Evolutionary conservation across 805 yeast genomes (phyloP).

Genomic region (Phaffomyces opuntiae): DNA sequence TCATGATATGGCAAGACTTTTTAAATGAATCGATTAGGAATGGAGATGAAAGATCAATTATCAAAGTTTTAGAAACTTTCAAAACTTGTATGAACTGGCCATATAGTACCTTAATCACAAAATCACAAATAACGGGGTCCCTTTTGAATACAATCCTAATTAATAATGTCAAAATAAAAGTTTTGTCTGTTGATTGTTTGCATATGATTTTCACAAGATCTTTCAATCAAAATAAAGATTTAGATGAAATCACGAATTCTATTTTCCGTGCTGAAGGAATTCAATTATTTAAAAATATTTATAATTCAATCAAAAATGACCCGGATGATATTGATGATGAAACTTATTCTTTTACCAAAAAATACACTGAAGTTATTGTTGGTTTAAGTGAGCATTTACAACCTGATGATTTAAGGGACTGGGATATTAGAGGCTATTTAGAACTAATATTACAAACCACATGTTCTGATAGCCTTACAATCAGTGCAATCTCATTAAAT

Average conservation of each 20-base stretch:
- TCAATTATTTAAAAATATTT: conserved; percentile 56
- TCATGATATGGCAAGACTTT: conserved; percentile 61
- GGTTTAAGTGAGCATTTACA: conserved; percentile 75
- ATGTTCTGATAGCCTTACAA: conserved; percentile 76
- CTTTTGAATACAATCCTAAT: conserved; percentile 54
- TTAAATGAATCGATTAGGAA: conserved; percentile 37
- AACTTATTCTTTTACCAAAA: conserved; percentile 74
- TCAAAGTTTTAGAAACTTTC: conserved; percentile 69
- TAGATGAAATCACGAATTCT: conserved; percentile 69
- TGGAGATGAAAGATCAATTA: conserved; percentile 42
- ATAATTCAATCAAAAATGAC: conserved; percentile 43
- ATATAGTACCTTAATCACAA: conserved; percentile 63
- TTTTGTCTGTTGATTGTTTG: conserved; percentile 83
- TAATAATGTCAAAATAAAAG: conserved; percentile 60
- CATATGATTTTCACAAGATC: conserved; percentile 82
- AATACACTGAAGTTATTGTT: conserved; percentile 89
- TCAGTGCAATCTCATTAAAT: conserved; percentile 83
- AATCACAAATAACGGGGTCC: conserved; percentile 57
- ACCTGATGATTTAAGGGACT: conserved; percentile 34
- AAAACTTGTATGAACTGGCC: conserved; percentile 93
- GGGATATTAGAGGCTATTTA: conserved; percentile 65
- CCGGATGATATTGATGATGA: conserved; percentile 74
- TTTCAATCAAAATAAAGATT: conserved; percentile 59
- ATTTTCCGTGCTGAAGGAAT: conserved; percentile 75
- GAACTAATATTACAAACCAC: conserved; percentile 75